Base-by-base conservation (phyloP, 305 asterid genomes). In the Fraxinus greggii region DNA sequence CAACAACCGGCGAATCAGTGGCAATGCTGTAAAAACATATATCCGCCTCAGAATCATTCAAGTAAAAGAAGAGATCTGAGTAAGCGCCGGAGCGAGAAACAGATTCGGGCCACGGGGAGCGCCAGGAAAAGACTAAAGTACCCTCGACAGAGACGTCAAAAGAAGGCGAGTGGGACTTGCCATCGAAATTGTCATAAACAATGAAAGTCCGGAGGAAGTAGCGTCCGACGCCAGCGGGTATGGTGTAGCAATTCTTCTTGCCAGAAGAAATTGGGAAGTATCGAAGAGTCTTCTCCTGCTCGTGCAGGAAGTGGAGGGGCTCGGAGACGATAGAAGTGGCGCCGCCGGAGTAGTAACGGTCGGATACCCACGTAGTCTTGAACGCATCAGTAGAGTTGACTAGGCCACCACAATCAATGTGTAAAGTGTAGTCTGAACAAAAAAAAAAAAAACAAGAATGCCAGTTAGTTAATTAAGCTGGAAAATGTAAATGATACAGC, bases 1-100 rank as follows among this genome's bases (percentile, higher is more conserved):
- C 97, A 28, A 96, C 89, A 0, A 93, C 92, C 5, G 99, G 97
- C 1, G 98, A 89, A 86, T 96, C 99, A 21, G 99, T 96, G 29
- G 97, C 98, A 70, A 96, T 92, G 87, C 99, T 96, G 89, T 93
- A 96, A 75, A 96, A 94, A 87, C 98, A 96, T 3, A 96, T 76
- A 81, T 94, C 95, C 0, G 90, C 89, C 24, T 85, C 83, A 63
- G 90, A 70, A 32, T 93, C 92, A 5, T 88, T 85, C 10, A 90
- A 86, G 59, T 89, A 80, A 33, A 93, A 91, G 87, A 94, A 89
- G 78, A 96, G 93, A 89, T 94, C 99, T 77, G 98, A 90, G 78
- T 96, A 96, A 76, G 99, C 98, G 78, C 98, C 99, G 86, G 86
- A 82, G 81, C 97, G 90, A 5, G 97, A 81, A 74, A 86, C 82